Evolutionary conservation across 352 stramenopile genomes (phyloP).

Genomic region (Globisporangium irregulare): DNA sequence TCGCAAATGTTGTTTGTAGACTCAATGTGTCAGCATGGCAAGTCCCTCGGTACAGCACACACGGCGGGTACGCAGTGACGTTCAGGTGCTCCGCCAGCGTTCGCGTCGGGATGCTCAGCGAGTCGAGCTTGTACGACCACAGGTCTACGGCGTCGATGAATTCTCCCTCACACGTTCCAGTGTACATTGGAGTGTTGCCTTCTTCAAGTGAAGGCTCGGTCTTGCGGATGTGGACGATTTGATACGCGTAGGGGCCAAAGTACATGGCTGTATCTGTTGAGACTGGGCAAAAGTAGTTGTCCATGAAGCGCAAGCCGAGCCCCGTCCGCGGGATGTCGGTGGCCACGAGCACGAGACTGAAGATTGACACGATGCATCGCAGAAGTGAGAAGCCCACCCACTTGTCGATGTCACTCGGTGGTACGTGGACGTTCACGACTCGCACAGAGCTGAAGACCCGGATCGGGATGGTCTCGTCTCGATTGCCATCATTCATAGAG

Average conservation of each 20-base stretch:
- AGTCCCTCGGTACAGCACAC: slow-evolving; percentile 1
- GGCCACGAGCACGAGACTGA: slow-evolving; percentile 36
- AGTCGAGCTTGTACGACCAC: slow-evolving; percentile 45
- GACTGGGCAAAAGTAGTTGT: slow-evolving; percentile 20
- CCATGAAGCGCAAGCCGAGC: slow-evolving; percentile 27
- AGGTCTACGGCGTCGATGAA: slow-evolving; percentile 15
- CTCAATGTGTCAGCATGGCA: slow-evolving; percentile 16
- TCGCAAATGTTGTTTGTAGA: slow-evolving; percentile 25
- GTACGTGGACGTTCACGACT: not conserved
- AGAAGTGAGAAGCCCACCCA: slow-evolving; percentile 26
- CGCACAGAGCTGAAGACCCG: not conserved
- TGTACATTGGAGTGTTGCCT: slow-evolving; percentile 2
- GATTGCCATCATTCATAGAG: not conserved
- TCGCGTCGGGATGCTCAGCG: slow-evolving; percentile 22
- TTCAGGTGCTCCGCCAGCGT: slow-evolving; percentile 7
- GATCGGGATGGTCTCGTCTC: not conserved
- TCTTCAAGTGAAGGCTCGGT: not conserved
- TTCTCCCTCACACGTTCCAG: slow-evolving; percentile 15
- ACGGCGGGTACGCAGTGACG: slow-evolving; percentile 10
- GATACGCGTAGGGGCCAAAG: slow-evolving; percentile 50
- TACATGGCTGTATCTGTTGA: slow-evolving; percentile 30
- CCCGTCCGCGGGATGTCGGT: slow-evolving; percentile 58
- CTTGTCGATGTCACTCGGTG: slow-evolving; percentile 22
- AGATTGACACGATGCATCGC: slow-evolving; percentile 28
- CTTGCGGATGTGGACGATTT: slow-evolving; percentile 28